A percentile compares a stretch with the other conserved stretches of the same genome.
These are phyloP conservation scores for Cryptosporidium ryanae DNA, from an alignment of 169 alveolate species.

Conservation along the genomic window DNA sequence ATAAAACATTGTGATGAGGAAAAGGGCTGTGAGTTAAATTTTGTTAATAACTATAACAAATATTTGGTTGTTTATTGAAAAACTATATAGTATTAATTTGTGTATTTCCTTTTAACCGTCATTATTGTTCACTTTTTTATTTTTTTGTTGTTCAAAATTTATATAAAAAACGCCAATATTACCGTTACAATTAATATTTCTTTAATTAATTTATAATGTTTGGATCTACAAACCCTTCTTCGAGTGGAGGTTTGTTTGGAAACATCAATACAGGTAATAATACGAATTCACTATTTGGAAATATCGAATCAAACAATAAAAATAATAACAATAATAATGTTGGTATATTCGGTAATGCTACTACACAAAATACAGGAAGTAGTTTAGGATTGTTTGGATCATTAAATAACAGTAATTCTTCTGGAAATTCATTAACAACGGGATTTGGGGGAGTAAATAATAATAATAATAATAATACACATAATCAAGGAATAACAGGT, in stretches of 20 bases:
- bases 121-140: background rate
- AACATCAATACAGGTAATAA: background rate
- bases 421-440: background rate
- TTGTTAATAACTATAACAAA: too few relatives aligned
- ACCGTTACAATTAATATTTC: too few relatives aligned
- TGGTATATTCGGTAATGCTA: background rate
- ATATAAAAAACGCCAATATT: background rate
- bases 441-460: background rate
- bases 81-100: background rate
- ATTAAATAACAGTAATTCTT: background rate
- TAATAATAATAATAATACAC: background rate
- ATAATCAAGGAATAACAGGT: too few relatives aligned
- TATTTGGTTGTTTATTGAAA: background rate
- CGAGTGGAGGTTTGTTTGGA: conserved; percentile 28
- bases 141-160: background rate
- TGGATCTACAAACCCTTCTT: background rate
- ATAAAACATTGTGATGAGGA: too few relatives aligned
- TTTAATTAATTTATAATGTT: background rate
- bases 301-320: background rate
- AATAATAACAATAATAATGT: too few relatives aligned
- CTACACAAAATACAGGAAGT: background rate
- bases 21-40: too few relatives aligned
- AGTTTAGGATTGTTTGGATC: background rate
- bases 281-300: conserved; percentile 10
- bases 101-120: background rate